Evolutionary conservation across 768 basidiomycete genomes (phyloP), one percentile per base, ranked within the genome.

Genomic region (Rhodotorula babjevae): DNA sequence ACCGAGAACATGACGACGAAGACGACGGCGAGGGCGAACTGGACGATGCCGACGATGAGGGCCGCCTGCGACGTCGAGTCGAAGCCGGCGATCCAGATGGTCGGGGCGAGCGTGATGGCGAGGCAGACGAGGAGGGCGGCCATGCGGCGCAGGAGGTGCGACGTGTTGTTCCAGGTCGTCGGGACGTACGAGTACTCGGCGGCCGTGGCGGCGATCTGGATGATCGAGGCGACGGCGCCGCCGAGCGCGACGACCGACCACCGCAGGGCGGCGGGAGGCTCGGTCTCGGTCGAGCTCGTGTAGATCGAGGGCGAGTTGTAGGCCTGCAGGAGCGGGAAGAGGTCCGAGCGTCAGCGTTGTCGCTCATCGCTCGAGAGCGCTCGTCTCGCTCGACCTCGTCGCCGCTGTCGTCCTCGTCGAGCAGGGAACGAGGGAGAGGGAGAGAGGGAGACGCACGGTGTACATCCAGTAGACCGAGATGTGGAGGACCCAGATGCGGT

Each of bases 401-500:
- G 36, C 4, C 36, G n/a, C n/a, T n/a, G n/a, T n/a, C n/a, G n/a
- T n/a, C n/a, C n/a, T n/a, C n/a, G n/a, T n/a, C n/a, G 12, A 1
- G 1, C 57, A 55, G 18, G 5, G 55, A 16, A 21, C 8, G 19
- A 10, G 9, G n/a, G 29, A 36, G 16, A 56, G 47, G 5, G 5
- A 23, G 56, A 5, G 23, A n/a, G n/a, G n/a, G 27, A 27, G 46
- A 61, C 29, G 57, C 25, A 73, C 72, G 6, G 94, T 98, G 84
- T 96, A 98, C 83, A 89, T 97, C 87, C 90, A 98, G 85, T 89
- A 98, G 80, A 97, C 82, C 46, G 94, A 87, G 69, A 99, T 84
- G 83, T 98, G 96, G 74, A 95, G 90, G 81, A 98, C 93, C 94
- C 96, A 99, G 77, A 99, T 92, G 60, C 95, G 91, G 84, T 98